Evolutionary conservation across 192 early-diverging fungal species (phyloP).

Genomic region (Mortierella hygrophila): DNA sequence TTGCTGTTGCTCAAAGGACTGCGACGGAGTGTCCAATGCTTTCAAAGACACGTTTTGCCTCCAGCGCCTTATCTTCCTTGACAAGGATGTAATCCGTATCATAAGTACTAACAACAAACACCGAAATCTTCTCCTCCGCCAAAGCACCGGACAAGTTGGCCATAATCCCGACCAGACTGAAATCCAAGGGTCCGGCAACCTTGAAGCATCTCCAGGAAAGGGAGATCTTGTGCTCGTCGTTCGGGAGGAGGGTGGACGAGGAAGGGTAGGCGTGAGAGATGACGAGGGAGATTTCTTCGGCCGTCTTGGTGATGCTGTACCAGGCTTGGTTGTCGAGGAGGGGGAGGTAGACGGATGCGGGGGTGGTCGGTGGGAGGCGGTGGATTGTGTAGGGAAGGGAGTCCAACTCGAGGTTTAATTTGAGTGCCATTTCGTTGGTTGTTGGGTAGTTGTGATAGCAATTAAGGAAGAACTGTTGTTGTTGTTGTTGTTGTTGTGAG

Average conservation of each 20-base stretch:
- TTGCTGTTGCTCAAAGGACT: conserved; percentile 7
- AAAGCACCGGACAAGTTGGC: conserved; percentile 64
- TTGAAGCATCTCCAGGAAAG: conserved; percentile 63
- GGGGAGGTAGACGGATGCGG: conserved; percentile 37
- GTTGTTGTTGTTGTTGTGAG: no score
- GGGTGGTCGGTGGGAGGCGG: conserved; percentile 34
- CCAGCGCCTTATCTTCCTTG: conserved; percentile 60
- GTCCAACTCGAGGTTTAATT: conserved; percentile 39
- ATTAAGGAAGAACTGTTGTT: not conserved
- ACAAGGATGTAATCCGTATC: conserved; percentile 83
- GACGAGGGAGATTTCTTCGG: conserved; percentile 59
- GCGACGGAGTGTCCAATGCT: conserved; percentile 43
- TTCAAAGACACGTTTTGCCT: conserved; percentile 41
- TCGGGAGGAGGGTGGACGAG: conserved; percentile 16
- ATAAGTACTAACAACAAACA: conserved; percentile 79
- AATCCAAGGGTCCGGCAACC: conserved; percentile 75
- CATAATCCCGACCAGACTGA: conserved; percentile 76
- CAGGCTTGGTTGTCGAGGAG: conserved; percentile 49
- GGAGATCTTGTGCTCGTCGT: conserved; percentile 49
- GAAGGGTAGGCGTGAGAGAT: conserved; percentile 39
- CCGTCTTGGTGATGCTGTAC: conserved; percentile 64
- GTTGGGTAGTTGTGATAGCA: not conserved
- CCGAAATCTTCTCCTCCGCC: conserved; percentile 65
- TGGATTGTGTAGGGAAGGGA: conserved; percentile 38
- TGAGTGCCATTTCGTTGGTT: conserved; percentile 10